A percentile compares a stretch with the other conserved stretches of the same genome.
Evolutionary conservation across 148 eudicot genomes (phyloP).

Genomic region (Rhododendron vialii): DNA sequence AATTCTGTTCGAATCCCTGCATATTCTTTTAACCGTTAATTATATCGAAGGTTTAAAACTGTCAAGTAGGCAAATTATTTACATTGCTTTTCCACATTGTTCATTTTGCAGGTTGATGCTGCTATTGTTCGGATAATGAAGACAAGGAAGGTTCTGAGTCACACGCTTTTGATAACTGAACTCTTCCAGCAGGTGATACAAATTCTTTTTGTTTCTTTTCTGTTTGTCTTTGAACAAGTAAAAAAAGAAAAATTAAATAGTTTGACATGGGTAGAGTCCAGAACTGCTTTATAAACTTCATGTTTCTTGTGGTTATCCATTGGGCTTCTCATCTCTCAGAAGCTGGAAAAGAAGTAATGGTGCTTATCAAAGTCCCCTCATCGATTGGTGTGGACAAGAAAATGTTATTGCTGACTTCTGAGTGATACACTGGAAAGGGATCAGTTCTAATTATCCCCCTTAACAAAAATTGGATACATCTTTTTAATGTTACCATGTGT

Average conservation of each 20-base stretch:
- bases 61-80: neutral
- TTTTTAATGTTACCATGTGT: neutral
- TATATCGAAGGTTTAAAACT: neutral
- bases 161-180: constrained; percentile 90
- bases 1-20: neutral
- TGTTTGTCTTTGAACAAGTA: neutral
- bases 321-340: neutral
- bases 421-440: neutral
- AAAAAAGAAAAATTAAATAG: neutral
- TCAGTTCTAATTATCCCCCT: neutral
- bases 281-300: neutral
- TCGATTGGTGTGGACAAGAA: neutral
- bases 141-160: constrained; percentile 94
- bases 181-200: constrained; percentile 86
- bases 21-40: neutral
- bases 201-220: neutral
- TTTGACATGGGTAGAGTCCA: neutral
- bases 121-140: constrained; percentile 99
- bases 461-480: neutral
- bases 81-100: neutral
- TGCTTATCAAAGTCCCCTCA: neutral
- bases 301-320: neutral
- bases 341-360: neutral
- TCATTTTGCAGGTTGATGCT: constrained; percentile 74
- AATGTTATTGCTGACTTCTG: neutral